phyloP scores from a whole-genome alignment of 345 rosid genomes.

The Melastoma malabathricum region DNA sequence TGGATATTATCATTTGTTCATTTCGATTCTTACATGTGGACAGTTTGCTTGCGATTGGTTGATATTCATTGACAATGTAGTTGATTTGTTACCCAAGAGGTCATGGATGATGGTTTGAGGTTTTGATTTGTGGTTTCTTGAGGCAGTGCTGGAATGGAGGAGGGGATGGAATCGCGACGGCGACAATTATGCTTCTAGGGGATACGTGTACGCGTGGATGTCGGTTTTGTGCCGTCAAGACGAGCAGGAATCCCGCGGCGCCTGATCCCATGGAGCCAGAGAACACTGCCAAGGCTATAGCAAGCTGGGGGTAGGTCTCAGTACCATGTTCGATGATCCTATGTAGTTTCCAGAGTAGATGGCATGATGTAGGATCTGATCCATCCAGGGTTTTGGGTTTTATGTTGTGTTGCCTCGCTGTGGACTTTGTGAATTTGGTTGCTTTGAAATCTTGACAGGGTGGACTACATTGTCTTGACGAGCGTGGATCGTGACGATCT shows the following conservation, averaged over 20 bases:
- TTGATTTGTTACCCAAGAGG: no score
- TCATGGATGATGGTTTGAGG: no score
- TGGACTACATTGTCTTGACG: conserved; percentile 92
- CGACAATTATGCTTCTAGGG: conserved; percentile 93
- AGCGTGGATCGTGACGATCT: conserved; percentile 98
- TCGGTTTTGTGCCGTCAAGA: conserved; percentile 97
- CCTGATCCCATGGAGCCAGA: conserved; percentile 93
- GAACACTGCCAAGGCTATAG: conserved; percentile 81
- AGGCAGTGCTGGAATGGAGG: conserved; percentile 98
- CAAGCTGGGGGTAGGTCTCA: conserved; percentile 76
- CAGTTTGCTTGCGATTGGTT: neutral
- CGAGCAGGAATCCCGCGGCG: conserved; percentile 78
- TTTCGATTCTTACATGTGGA: neutral
- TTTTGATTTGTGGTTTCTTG: neutral
- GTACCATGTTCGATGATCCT: neutral
- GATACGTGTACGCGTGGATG: conserved; percentile 99
- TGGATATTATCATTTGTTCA: neutral
- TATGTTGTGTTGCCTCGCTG: neutral
- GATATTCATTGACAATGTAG: no score
- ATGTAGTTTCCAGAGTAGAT: neutral
- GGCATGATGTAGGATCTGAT: conserved; percentile 1
- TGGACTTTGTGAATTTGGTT: neutral
- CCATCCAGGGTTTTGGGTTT: neutral
- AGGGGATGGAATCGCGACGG: conserved; percentile 88
- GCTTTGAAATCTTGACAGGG: conserved; percentile 27